A percentile compares a stretch with the other conserved stretches of the same genome.
Evolutionary conservation across 1,284 basidiomycete species (phyloP).

Genomic region (Malassezia japonica): DNA sequence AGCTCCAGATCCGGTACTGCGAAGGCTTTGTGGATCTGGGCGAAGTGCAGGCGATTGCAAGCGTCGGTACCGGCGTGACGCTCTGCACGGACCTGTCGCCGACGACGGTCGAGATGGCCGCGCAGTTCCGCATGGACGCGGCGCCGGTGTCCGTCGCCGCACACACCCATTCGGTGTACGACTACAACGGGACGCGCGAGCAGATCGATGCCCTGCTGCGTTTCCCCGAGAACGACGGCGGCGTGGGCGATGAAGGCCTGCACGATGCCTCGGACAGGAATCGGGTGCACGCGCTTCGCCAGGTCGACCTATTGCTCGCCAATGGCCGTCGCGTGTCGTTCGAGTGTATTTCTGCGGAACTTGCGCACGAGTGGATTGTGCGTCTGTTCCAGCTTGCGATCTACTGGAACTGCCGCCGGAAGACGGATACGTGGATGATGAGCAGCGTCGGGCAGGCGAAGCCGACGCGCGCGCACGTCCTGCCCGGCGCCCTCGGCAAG

Average conservation of each 20-base stretch:
- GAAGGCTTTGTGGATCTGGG: slow-evolving; percentile 62
- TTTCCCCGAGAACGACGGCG: slow-evolving; percentile 55
- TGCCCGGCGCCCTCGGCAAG: slow-evolving; percentile 1
- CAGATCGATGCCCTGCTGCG: background rate
- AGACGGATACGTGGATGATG: slow-evolving; percentile 62
- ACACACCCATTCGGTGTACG: slow-evolving; percentile 1
- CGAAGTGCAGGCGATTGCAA: slow-evolving; percentile 58
- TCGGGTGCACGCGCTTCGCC: slow-evolving; percentile 58
- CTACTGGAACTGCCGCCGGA: slow-evolving; percentile 68
- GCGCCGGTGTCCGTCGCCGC: background rate
- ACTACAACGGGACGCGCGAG: slow-evolving; percentile 13
- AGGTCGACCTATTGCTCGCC: slow-evolving; percentile 65
- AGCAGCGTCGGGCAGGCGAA: slow-evolving; percentile 55
- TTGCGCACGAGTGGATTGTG: slow-evolving; percentile 68
- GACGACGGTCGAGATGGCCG: background rate
- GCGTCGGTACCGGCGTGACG: slow-evolving; percentile 44
- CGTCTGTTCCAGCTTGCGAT: slow-evolving; percentile 59
- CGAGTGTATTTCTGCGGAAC: slow-evolving; percentile 53
- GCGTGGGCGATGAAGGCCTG: slow-evolving; percentile 60
- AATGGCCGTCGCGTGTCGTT: slow-evolving; percentile 64
- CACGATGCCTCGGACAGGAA: slow-evolving; percentile 51
- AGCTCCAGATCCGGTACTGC: slow-evolving; percentile 60
- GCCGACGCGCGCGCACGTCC: background rate
- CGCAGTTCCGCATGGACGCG: background rate
- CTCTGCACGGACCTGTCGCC: slow-evolving; percentile 3